Base-by-base conservation (phyloP, 2,329 filamentous ascomycete genomes). In the Sordariomycetes sp. region DNA sequence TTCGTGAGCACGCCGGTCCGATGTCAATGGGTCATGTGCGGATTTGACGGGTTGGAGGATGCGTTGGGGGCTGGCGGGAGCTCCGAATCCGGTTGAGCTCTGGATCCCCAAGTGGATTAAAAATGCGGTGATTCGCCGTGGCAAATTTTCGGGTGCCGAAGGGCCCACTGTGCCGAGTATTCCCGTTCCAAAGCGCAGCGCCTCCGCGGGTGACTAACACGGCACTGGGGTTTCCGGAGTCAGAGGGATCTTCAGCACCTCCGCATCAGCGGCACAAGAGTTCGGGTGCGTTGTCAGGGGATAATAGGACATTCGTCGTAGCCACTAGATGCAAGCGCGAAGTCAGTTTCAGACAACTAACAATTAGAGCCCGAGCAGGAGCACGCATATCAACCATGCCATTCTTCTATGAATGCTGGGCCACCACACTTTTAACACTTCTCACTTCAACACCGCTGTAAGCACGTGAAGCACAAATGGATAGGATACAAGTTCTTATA, bases 121-220 rank as follows among this genome's bases (percentile, higher is more conserved):
- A 50, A 56, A 51, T 48, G 32, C 24, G 12, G 42, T 56, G 54
- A 50, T 56, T 56, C 54, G 54, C 20, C 42, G 22, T 50, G 39
- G 42, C 42, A 56, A 56, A 56, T 56, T 56, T 56, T 56, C 42
- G 45, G 42, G 35, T 24, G 50, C 25, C 54, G 25, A 42, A 56
- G 10, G 25, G 25, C 15, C 54, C 54, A 56, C 54, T 56, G 28
- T 51, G 10, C 34, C 54, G 54, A 42, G 34, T 56, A 56, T 28
- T 50, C 24, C 54, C 54, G 54, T 42, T 25, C 54, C 50, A 51
- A 55, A 32, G n/a, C 39, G 39, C 39, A n/a, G 39, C 17, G n/a
- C 39, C 13, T 15, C 39, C 39, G 39, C 36, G 39, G 13, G 13
- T 45, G 39, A 45, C 39, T 45, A 32, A 32, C 28, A 32, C 28